Evolutionary conservation across 306 rosid genomes (phyloP), one percentile per base, ranked within the genome.

Genomic region (Trichosanthes truncata): DNA sequence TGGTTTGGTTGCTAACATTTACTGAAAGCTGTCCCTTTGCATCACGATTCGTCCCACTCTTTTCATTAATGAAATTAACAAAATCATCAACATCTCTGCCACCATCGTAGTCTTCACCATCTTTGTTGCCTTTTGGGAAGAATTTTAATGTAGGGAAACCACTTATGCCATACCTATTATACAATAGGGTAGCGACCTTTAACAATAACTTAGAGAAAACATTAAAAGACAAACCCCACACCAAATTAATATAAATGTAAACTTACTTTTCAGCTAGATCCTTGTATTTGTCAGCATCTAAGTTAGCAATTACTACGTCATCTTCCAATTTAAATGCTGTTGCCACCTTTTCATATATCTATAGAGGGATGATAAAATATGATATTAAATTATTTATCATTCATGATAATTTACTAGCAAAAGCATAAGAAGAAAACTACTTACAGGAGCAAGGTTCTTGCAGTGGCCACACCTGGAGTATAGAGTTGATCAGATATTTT

Each of bases 401-500:
- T 68, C 43, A 56, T 20, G 36, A 69, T 4, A 80, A 69, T 14
- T 13, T 29, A 36, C 33, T 60, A 52, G 1, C 41, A 18, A 18
- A 63, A 38, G 60, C 36, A 56, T 43, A 14, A 65, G 63, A 18
- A 21, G 53, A 53, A 84, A 69, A 8, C 40, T 79, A n/a, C 96
- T 89, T 90, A 95, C 97, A 48, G 94, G 86, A 83, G 97, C 97
- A 85, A 95, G 96, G 79, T 85, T 80, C 85, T 95, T 91, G 91
- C 98, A 95, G 80, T 95, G 98, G 82, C 96, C 93, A 80, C 98
- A 95, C 98, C 98, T 95, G 82, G 51, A 84, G 72, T 31, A 25
- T 75, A 65, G 13, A 55, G 67, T 53, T 53, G 35, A 21, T 67
- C 31, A 68, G 40, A 51, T 21, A 52, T 59, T 79, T 36, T 38